Evolutionary conservation across 768 basidiomycete genomes (phyloP), one percentile per base, ranked within the genome.

Genomic region (Rhodosporidiobolus odoratus): DNA sequence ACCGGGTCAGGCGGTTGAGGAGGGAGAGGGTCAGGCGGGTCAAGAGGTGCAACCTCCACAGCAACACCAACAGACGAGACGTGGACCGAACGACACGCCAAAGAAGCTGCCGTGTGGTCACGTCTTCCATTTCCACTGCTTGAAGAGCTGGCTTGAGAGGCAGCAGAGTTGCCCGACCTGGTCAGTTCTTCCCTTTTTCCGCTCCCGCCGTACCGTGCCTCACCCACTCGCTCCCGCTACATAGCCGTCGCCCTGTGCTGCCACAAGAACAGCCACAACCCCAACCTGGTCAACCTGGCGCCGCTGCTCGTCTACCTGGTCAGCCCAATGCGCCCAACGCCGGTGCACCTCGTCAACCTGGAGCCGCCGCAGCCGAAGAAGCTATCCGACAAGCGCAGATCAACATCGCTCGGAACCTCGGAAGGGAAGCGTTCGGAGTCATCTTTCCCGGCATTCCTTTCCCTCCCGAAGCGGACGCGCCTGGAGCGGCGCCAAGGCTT

Each of bases 81-180:
- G 48, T 8, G 76, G 72, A 27, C 75, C 69, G 34, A 97, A 97
- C 77, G 91, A 91, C 63, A 94, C 93, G 21, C 94, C 95, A 3
- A 99, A 99, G 82, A 94, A 92, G 78, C 83, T 99, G 32, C 91
- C 89, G 15, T 99, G 96, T 81, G 94, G 94, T 1, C 96, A 99
- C 79, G 87, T 96, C 52, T 99, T 99, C 82, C 96, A 99, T 80
- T 95, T 97, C 79, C 88, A 97, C 77, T 99, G 96, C 80, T 84
- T 99, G 72, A 85, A 92, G 48, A 94, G 92, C 30, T 99, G 96
- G 96, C 84, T 99, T 35, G 96, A 99, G 80, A 85, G 96, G 53
- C 96, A 99, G 79, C 96, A 98, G 80, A 98, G 91, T 75, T 99
- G 96, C 79, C 96, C 96, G 2, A 99, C 96, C 50, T 99, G 95